Base-by-base conservation (phyloP, 2,329 filamentous ascomycete genomes). In the Allantophomopsis lycopodina region DNA sequence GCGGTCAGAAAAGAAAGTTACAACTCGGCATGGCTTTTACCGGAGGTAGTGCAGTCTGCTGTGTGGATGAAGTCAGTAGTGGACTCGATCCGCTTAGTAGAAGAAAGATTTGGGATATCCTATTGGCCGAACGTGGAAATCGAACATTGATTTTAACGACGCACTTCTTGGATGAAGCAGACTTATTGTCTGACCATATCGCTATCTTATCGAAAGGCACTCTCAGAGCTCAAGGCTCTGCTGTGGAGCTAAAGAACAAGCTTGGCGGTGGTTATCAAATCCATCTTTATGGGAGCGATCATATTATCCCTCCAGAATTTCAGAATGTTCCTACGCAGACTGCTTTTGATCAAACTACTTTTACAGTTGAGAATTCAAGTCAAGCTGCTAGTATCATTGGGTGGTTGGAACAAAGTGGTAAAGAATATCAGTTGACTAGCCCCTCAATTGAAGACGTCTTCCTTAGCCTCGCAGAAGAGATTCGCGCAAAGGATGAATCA, bases 21-120 rank as follows among this genome's bases (percentile, higher is more conserved):
- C 88, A 95, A 57, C 68, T 95, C 2, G 87, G 86, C 5, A 89
- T 94, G 76, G 94, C 94, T 86, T 77, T 95, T 49, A 93, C 85
- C 3, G 88, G 89, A 44, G 87, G 86, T 10, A 89, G 83, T 45
- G 76, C 76, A 17, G 79, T 95, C 0, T 94, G 88, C 60, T 91
- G 86, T 51, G 77, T 95, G 5, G 88, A 95, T 49, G 89, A 95
- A 58, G 86, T 94, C 12, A 88, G 82, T 32, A 87, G 81, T 43
- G 89, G 88, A 12, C 69, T 95, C 15, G 88, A 95, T 54, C 87
- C 89, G 0, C 64, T 95, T 1, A 88, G 83, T 15, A 71, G 89
- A 40, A 68, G 87, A 20, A 94, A 94, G 61, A 84, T 95, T 17
- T 95, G 88, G 88, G 86, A 94, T 49, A 95, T 95, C 43, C 65